Evolutionary conservation across 2,329 filamentous ascomycete species (phyloP).

Genomic region (Sarocladium strictum): DNA sequence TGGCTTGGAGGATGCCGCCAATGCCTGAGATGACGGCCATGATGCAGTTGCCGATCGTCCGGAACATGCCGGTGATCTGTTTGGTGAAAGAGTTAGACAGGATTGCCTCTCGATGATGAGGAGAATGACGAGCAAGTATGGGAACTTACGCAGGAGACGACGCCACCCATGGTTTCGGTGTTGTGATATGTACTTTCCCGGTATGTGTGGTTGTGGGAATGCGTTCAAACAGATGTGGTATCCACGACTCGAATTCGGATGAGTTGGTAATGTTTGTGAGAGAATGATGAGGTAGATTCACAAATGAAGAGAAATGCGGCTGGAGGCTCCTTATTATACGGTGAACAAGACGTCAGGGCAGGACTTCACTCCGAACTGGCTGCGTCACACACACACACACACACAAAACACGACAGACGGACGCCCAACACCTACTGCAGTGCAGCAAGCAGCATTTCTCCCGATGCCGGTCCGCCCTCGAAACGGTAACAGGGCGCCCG

Average conservation of each 20-base stretch:
- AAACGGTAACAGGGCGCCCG: not conserved
- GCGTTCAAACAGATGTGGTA: not conserved
- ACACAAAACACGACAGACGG: not conserved
- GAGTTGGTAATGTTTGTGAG: not conserved
- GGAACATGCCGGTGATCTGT: conserved; percentile 54
- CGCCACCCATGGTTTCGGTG: conserved; percentile 58
- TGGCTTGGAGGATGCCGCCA: conserved; percentile 56
- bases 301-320: not conserved
- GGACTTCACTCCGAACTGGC: not conserved
- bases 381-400: conserved; percentile 4
- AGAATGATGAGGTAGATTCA: not conserved
- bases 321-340: conserved; percentile 1
- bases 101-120: not conserved
- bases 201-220: conserved; percentile 11
- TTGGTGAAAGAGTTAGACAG: conserved; percentile 14
- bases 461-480: not conserved
- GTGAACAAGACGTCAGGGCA: not conserved
- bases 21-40: conserved; percentile 66
- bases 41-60: conserved; percentile 58
- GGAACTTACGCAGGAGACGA: conserved; percentile 72
- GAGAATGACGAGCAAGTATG: not conserved
- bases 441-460: not conserved
- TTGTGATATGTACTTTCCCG: conserved; percentile 10
- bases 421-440: not conserved
- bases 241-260: no score